Conservation (phyloP, 208 protist species). For the Ichthyophonus hoferi region DNA sequence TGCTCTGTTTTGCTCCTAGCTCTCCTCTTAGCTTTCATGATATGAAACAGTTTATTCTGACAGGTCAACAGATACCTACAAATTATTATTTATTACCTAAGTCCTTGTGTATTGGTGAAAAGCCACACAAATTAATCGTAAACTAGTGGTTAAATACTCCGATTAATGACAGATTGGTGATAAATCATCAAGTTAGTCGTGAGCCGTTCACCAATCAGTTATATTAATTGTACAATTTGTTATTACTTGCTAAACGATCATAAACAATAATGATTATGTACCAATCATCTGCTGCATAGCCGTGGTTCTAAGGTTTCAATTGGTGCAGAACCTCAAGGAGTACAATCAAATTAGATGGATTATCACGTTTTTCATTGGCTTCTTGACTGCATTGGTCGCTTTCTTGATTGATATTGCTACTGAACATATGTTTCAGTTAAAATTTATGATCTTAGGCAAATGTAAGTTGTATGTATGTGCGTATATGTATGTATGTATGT, state of each 20-base stretch:
- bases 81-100: too few relatives aligned
- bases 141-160: too few relatives aligned
- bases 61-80: neutral
- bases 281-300: neutral
- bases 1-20: neutral
- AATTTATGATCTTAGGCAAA: neutral
- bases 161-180: too few relatives aligned
- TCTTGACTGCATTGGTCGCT: neutral
- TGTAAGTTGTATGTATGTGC: slow-evolving; percentile 7
- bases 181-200: too few relatives aligned
- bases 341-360: neutral
- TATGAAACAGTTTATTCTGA: neutral
- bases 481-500: neutral
- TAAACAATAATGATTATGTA: too few relatives aligned
- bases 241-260: too few relatives aligned
- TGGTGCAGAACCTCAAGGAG: neutral
- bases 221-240: too few relatives aligned
- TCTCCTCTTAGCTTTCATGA: neutral
- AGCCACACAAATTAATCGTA: too few relatives aligned
- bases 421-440: neutral
- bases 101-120: too few relatives aligned
- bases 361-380: neutral
- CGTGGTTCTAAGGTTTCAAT: neutral
- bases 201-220: too few relatives aligned
- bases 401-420: neutral